Evolutionary conservation across 176 grass and related monocot genomes (phyloP).

Genomic region (Rhynchospora pubera): DNA sequence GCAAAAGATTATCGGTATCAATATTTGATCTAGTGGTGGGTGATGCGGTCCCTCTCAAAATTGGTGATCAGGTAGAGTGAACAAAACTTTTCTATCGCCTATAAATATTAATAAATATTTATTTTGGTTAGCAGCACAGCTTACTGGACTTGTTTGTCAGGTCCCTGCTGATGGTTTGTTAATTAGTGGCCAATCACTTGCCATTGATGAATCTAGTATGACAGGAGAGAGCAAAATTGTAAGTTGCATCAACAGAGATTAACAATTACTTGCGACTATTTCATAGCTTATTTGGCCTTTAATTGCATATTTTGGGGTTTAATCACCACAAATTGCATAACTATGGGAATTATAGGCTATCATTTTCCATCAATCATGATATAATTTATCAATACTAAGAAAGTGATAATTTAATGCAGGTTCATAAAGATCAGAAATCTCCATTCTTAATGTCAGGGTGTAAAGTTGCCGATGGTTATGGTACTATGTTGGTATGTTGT

Average conservation of each 20-base stretch:
- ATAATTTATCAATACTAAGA: background rate
- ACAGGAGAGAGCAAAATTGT: conserved; percentile 98
- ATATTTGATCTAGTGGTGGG: conserved; percentile 98
- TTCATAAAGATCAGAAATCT: conserved; percentile 60
- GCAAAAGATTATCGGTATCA: conserved; percentile 65
- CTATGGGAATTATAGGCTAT: background rate
- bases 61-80: conserved; percentile 82
- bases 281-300: background rate
- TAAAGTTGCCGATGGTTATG: conserved; percentile 97
- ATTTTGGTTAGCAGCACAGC: conserved; percentile 10
- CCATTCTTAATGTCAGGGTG: conserved; percentile 98
- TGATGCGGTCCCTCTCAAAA: conserved; percentile 84
- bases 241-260: conserved; percentile 15
- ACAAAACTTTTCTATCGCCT: conserved; percentile 6
- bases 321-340: background rate
- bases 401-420: conserved; percentile 36
- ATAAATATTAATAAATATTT: conserved; percentile 22
- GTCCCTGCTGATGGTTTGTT: conserved; percentile 89
- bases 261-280: background rate
- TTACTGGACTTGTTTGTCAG: conserved; percentile 36
- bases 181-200: conserved; percentile 73
- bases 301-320: conserved; percentile 4
- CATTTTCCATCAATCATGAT: conserved; percentile 18
- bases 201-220: conserved; percentile 98
- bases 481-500: conserved; percentile 83